Evolutionary conservation across 2,329 filamentous ascomycete genomes (phyloP).

Genomic region (Epichloe scottii): DNA sequence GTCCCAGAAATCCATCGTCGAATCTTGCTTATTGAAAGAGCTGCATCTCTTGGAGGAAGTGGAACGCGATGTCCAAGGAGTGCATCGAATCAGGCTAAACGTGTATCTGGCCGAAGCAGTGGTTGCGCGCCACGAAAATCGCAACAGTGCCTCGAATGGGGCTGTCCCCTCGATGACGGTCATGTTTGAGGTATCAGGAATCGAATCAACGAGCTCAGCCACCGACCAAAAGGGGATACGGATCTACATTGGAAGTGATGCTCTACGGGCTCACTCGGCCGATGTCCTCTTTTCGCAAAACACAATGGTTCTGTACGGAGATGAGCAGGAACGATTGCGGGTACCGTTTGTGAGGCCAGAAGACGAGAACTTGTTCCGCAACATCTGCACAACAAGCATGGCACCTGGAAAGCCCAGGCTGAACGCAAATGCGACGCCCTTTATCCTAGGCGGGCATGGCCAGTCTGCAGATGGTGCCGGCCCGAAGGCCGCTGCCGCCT

Average conservation of each 20-base stretch:
- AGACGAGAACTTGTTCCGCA: constrained; percentile 68
- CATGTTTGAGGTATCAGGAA: constrained; percentile 60
- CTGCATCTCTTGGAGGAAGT: constrained; percentile 59
- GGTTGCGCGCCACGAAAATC: constrained; percentile 61
- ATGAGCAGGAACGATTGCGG: constrained; percentile 74
- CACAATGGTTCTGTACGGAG: constrained; percentile 74
- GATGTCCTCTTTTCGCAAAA: constrained; percentile 90
- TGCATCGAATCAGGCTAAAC: constrained; percentile 59
- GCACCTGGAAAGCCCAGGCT: constrained; percentile 43
- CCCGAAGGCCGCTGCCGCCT: neutral
- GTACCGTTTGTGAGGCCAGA: constrained; percentile 90
- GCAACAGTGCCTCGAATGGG: constrained; percentile 56
- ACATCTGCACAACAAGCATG: constrained; percentile 53
- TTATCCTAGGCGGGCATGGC: constrained; percentile 24
- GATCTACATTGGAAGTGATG: constrained; percentile 82
- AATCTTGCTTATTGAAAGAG: constrained; percentile 60
- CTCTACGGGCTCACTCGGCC: constrained; percentile 72
- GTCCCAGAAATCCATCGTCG: constrained; percentile 76
- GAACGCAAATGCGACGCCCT: constrained; percentile 38
- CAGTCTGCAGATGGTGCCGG: constrained; percentile 10
- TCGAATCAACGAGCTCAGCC: constrained; percentile 27
- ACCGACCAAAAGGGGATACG: constrained; percentile 52
- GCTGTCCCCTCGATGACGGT: constrained; percentile 66
- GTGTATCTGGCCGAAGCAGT: constrained; percentile 89
- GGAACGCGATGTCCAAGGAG: constrained; percentile 51